Conservation (phyloP, 768 basidiomycete species). For the Mycena galopus region DNA sequence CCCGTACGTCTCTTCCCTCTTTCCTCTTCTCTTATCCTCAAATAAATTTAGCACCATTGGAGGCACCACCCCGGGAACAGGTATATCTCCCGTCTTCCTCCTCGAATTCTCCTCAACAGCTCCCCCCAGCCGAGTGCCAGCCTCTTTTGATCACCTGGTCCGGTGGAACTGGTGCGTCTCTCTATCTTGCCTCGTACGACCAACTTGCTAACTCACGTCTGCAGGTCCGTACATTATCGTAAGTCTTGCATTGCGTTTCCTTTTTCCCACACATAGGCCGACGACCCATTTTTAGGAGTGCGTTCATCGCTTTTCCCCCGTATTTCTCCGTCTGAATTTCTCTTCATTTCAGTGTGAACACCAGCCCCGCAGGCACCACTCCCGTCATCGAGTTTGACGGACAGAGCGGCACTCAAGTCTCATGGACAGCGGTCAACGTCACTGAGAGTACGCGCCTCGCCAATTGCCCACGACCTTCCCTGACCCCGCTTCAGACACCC, state of each 20-base stretch:
- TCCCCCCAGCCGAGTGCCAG: conserved; percentile 65
- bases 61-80: conserved; percentile 23
- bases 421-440: conserved; percentile 67
- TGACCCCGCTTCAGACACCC: conserved; percentile 9
- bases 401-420: conserved; percentile 54
- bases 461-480: not conserved
- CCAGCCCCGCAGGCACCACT: conserved; percentile 51
- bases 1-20: conserved; percentile 64
- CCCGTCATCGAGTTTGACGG: conserved; percentile 63
- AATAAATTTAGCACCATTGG: conserved; percentile 47
- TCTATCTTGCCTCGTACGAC: not conserved
- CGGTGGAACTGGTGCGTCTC: conserved; percentile 54
- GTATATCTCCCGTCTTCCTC: not conserved
- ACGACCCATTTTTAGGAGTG: conserved; percentile 53
- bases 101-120: not conserved
- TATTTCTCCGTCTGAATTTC: not conserved
- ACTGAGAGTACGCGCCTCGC: conserved; percentile 53
- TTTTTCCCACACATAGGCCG: not conserved
- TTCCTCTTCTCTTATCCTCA: not conserved
- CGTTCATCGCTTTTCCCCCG: not conserved
- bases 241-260: conserved; percentile 51
- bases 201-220: conserved; percentile 26
- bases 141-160: not conserved
- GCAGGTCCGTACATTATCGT: conserved; percentile 79
- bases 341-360: conserved; percentile 60